phyloP scores from a whole-genome alignment of 768 basidiomycete genomes.

The Zangia roseola region DNA sequence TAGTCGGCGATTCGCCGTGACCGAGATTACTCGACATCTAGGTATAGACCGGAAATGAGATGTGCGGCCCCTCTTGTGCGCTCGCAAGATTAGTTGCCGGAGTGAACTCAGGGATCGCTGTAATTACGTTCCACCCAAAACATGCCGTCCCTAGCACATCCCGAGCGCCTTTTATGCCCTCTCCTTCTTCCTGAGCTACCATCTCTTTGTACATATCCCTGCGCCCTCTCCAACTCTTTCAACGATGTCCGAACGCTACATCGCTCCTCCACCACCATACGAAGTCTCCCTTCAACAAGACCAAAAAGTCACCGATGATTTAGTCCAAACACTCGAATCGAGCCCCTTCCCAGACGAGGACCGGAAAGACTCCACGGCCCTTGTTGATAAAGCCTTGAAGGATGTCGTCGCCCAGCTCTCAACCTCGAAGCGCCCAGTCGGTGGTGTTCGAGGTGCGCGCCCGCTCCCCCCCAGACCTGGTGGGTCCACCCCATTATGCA shows the following conservation, averaged over 20 bases:
- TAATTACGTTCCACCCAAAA: slow-evolving; percentile 13
- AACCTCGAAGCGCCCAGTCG: slow-evolving; percentile 1
- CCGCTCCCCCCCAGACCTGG: slow-evolving; percentile 29
- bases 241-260: slow-evolving; percentile 25
- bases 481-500: background rate
- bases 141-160: slow-evolving; percentile 5
- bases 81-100: background rate
- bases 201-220: no score
- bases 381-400: slow-evolving; percentile 4
- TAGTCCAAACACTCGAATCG: slow-evolving; percentile 8
- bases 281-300: slow-evolving; percentile 45
- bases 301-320: slow-evolving; percentile 43
- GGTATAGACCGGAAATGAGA: slow-evolving; percentile 12
- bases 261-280: slow-evolving; percentile 43
- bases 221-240: background rate
- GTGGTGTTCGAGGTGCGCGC: slow-evolving; percentile 9
- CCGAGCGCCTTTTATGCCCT: slow-evolving; percentile 11
- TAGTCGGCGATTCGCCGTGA: slow-evolving; percentile 9
- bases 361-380: slow-evolving; percentile 7
- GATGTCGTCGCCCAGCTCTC: slow-evolving; percentile 3
- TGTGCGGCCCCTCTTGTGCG: background rate
- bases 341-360: slow-evolving; percentile 15
- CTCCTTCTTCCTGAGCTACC: background rate
- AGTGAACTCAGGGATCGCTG: background rate
- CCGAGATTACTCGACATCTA: no score